Conservation (phyloP, 163 green algal genomes). For the Chlorella variabilis region DNA sequence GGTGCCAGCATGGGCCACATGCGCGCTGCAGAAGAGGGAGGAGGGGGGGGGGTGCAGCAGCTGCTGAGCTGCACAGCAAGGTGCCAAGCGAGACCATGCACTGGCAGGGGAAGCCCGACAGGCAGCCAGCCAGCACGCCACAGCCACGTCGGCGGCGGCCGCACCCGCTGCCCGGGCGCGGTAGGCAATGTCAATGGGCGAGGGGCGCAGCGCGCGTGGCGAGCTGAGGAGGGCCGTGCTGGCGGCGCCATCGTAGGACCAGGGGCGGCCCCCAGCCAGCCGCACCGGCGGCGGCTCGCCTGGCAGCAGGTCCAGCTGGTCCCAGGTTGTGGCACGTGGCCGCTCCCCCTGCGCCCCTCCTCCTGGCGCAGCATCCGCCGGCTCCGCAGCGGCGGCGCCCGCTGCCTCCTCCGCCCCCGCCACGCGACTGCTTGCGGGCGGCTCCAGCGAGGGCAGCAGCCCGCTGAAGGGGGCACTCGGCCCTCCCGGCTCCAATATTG, state of each 20-base stretch:
- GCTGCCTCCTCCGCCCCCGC: too few relatives aligned
- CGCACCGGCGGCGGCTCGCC: not conserved
- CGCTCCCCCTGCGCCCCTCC: conserved; percentile 6
- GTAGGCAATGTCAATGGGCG: conserved; percentile 13
- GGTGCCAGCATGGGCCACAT: conserved; percentile 55
- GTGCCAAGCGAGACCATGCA: too few relatives aligned
- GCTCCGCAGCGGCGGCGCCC: not conserved
- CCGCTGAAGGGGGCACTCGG: too few relatives aligned
- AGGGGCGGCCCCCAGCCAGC: conserved; percentile 3
- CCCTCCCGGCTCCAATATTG: too few relatives aligned
- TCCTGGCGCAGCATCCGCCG: not conserved
- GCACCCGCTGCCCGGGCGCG: not conserved
- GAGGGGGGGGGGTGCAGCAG: not conserved
- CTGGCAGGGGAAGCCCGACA: not conserved
- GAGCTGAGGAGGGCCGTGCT: not conserved
- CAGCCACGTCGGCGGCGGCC: not conserved
- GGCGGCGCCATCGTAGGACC: conserved; percentile 5
- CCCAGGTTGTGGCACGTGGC: not conserved
- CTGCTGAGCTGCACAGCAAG: not conserved
- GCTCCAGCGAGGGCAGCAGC: too few relatives aligned
- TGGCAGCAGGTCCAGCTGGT: conserved; percentile 23
- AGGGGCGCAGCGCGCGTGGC: not conserved
- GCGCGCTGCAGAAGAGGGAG: not conserved
- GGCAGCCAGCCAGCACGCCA: not conserved
- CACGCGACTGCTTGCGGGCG: not conserved